Conservation (phyloP, 805 yeast genomes). For the Kockiozyma suomiensis region DNA sequence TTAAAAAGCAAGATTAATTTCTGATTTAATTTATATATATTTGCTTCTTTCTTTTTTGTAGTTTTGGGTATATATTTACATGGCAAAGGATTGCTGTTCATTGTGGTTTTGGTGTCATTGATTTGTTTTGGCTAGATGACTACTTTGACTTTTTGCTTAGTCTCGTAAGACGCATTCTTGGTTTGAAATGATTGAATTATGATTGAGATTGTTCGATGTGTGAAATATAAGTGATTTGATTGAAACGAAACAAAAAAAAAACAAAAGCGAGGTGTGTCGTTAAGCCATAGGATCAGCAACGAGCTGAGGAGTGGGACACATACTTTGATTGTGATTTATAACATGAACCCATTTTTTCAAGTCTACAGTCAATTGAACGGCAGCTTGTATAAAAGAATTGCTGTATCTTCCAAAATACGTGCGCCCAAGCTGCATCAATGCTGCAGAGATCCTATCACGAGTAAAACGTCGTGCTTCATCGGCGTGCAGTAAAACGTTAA, state of each 20-base stretch:
- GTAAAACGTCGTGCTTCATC: neutral
- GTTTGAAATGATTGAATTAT: neutral
- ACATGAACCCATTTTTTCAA: conserved; percentile 16
- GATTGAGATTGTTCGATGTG: no score
- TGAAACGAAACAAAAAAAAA: no score
- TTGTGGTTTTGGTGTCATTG: neutral
- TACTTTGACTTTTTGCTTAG: neutral
- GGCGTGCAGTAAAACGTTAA: neutral
- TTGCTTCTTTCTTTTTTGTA: neutral
- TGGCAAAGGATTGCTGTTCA: neutral
- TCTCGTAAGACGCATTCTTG: neutral
- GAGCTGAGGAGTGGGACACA: neutral
- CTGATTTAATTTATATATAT: neutral
- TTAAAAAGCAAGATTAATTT: conserved; percentile 10
- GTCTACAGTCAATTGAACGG: neutral
- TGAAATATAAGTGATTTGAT: no score
- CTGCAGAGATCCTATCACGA: neutral
- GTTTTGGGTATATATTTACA: neutral
- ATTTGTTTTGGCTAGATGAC: neutral
- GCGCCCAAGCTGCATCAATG: neutral
- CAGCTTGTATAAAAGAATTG: neutral
- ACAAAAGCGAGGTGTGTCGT: no score
- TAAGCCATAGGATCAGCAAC: neutral
- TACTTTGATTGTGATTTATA: conserved; percentile 11
- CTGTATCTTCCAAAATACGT: neutral